These are phyloP conservation scores for Penicillium herquei DNA, from an alignment of 495 filamentous ascomycete genomes.

Conservation along the genomic window DNA sequence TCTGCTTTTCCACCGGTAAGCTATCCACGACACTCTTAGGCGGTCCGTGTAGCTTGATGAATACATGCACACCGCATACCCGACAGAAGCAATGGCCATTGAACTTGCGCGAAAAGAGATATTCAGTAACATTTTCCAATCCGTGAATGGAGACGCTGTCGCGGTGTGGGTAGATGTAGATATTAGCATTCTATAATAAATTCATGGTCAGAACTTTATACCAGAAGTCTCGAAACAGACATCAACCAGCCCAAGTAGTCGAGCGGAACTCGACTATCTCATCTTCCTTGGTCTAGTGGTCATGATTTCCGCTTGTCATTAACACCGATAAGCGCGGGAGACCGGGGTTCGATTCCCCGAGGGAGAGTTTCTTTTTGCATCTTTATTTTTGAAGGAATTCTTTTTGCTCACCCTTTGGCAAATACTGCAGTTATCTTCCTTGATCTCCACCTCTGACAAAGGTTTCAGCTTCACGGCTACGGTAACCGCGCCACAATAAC, in stretches of 20 bases:
- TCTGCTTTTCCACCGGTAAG: neutral
- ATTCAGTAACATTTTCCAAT: neutral
- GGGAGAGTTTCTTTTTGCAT: conserved; percentile 35
- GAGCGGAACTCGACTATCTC: conserved; percentile 24
- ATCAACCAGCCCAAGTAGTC: conserved; percentile 25
- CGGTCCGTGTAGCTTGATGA: neutral
- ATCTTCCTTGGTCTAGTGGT: conserved; percentile 46
- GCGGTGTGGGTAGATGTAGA: neutral
- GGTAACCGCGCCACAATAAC: neutral
- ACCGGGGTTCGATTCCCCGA: conserved; percentile 56
- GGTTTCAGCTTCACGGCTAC: neutral
- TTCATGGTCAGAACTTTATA: too few relatives aligned
- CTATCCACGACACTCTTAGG: neutral
- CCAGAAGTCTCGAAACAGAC: too few relatives aligned
- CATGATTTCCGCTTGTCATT: conserved; percentile 55
- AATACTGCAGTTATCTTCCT: neutral
- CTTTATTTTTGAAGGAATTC: too few relatives aligned
- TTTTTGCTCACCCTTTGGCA: too few relatives aligned
- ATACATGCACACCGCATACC: neutral
- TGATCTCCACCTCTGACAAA: neutral
- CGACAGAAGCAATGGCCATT: conserved; percentile 1
- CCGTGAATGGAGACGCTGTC: neutral
- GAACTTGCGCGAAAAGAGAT: neutral
- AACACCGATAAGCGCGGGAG: conserved; percentile 44
- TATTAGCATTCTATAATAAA: conserved; percentile 1